A percentile compares a stretch with the other conserved stretches of the same genome.
These are phyloP conservation scores for Elaeis oleifera DNA, from an alignment of 202 grass and related monocot species.

Conservation along the genomic window DNA sequence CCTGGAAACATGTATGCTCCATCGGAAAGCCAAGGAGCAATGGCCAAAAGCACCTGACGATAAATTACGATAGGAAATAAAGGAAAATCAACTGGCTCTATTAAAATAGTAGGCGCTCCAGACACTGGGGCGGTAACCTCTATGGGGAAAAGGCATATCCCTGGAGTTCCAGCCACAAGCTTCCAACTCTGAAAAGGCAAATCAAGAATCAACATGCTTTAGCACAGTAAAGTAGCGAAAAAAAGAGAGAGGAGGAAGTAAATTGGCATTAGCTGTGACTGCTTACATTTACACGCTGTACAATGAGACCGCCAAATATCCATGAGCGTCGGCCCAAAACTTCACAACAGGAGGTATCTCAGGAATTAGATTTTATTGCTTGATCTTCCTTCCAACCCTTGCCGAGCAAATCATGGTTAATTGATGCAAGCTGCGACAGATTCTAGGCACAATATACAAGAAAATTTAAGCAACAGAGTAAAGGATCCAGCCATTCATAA, in stretches of 20 bases:
- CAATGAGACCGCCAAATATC: slow-evolving; percentile 29
- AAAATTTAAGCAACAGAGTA: slow-evolving; percentile 23
- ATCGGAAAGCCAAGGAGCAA: no score
- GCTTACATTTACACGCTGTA: slow-evolving; percentile 98
- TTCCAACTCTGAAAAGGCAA: slow-evolving; percentile 2
- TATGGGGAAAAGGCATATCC: background rate
- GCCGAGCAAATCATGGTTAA: slow-evolving; percentile 91
- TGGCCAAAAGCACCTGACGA: no score
- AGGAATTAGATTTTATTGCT: slow-evolving; percentile 45
- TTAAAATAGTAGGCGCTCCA: background rate
- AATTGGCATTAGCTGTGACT: no score
- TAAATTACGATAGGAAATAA: no score
- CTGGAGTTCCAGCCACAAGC: background rate
- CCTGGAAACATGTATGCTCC: no score
- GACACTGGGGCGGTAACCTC: background rate
- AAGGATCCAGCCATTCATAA: slow-evolving; percentile 14
- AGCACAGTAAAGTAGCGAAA: background rate
- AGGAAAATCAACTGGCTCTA: background rate
- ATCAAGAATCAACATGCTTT: background rate
- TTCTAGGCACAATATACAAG: slow-evolving; percentile 47
- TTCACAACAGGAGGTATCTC: slow-evolving; percentile 27
- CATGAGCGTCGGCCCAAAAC: slow-evolving; percentile 28
- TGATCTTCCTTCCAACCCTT: slow-evolving; percentile 90
- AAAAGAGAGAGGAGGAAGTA: background rate
- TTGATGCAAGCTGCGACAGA: slow-evolving; percentile 90